Evolutionary conservation across 257 asterid genomes (phyloP).

Genomic region (Solanum lignicaule): DNA sequence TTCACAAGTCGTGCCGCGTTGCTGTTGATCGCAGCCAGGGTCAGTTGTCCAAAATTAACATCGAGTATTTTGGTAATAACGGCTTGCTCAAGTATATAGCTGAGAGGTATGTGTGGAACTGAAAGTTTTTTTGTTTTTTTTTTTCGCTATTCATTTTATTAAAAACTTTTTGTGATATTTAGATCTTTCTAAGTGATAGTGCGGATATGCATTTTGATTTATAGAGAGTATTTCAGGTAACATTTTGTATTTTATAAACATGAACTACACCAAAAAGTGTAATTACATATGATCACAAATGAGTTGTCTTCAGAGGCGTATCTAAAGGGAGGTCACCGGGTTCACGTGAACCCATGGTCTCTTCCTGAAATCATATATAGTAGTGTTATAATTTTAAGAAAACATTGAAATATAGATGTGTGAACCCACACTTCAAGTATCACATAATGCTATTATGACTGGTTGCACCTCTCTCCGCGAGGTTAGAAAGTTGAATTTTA

Average conservation of each 20-base stretch:
- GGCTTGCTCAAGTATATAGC: slow-evolving; percentile 13
- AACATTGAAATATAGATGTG: too few relatives aligned
- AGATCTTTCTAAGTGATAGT: background rate
- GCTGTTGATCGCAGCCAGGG: slow-evolving; percentile 13
- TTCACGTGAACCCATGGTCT: too few relatives aligned
- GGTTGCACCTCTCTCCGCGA: too few relatives aligned
- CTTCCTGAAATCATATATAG: too few relatives aligned
- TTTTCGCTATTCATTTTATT: background rate
- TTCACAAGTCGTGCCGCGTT: slow-evolving; percentile 14
- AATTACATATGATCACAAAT: background rate
- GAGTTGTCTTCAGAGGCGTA: background rate
- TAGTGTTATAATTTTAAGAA: too few relatives aligned
- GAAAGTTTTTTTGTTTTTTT: background rate
- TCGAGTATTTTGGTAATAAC: slow-evolving; percentile 7
- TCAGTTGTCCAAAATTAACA: slow-evolving; percentile 16
- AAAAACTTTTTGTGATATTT: background rate
- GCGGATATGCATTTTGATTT: background rate
- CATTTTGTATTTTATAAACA: background rate
- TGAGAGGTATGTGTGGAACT: slow-evolving; percentile 6
- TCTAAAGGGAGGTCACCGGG: too few relatives aligned
- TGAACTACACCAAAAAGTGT: background rate
- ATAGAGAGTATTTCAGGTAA: background rate
- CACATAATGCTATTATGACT: too few relatives aligned
- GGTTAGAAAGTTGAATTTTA: too few relatives aligned
- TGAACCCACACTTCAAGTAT: too few relatives aligned